Evolutionary conservation across 306 rosid species (phyloP).

Genomic region (Casuarina equisetifolia): DNA sequence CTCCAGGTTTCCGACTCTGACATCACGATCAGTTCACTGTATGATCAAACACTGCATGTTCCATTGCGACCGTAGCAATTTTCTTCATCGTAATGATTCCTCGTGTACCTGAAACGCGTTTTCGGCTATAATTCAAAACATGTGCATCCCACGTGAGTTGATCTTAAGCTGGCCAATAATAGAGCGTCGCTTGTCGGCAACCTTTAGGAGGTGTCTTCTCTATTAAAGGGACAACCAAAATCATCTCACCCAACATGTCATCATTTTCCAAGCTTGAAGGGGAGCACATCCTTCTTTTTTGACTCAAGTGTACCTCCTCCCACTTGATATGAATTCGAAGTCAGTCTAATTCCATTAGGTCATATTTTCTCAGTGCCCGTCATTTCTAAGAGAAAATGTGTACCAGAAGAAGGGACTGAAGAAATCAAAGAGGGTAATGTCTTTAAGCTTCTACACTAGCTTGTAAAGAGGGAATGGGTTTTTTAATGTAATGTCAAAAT

Average conservation of each 20-base stretch:
- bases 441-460: too few relatives aligned
- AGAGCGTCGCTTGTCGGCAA: slow-evolving; percentile 51
- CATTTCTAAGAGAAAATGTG: not conserved
- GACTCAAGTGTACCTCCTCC: slow-evolving; percentile 31
- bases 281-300: slow-evolving; percentile 42
- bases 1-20: too few relatives aligned
- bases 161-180: slow-evolving; percentile 25
- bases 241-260: slow-evolving; percentile 40
- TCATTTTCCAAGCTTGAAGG: slow-evolving; percentile 33
- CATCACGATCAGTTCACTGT: not conserved
- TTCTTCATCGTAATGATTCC: slow-evolving; percentile 20
- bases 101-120: slow-evolving; percentile 41
- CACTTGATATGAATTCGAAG: slow-evolving; percentile 6
- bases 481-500: too few relatives aligned
- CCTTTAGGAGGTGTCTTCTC: slow-evolving; percentile 12
- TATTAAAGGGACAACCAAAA: slow-evolving; percentile 6
- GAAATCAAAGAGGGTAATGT: not conserved
- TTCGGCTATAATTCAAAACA: slow-evolving; percentile 33
- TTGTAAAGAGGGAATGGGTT: too few relatives aligned
- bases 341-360: slow-evolving; percentile 14
- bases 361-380: not conserved
- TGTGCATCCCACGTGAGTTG: slow-evolving; percentile 54
- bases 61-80: not conserved
- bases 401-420: not conserved
- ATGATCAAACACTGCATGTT: slow-evolving; percentile 7